Percentiles rank a stretch among this genome's conserved stretches.
Evolutionary conservation across 2,329 filamentous ascomycete species (phyloP).

Genomic region (Orbilia quercus): DNA sequence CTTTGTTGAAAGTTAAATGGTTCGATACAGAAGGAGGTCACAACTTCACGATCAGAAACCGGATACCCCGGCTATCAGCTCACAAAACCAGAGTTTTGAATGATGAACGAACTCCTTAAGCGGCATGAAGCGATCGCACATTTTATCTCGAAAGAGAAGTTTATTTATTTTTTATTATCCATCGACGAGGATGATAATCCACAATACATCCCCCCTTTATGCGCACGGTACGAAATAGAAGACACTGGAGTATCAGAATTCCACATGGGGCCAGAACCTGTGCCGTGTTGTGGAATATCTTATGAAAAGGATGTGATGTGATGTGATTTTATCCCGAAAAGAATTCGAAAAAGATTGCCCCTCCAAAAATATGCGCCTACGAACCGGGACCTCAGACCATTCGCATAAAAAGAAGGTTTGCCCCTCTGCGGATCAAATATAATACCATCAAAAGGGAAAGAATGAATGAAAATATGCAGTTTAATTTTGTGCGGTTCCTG

Average conservation of each 20-base stretch:
- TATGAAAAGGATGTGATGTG: slow-evolving; percentile 40
- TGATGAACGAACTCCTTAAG: slow-evolving; percentile 25
- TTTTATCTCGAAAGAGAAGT: slow-evolving; percentile 10
- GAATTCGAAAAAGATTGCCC: slow-evolving; percentile 24
- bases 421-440: slow-evolving; percentile 25
- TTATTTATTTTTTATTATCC: slow-evolving; percentile 22
- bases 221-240: slow-evolving; percentile 38
- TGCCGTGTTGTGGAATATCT: slow-evolving; percentile 53
- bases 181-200: slow-evolving; percentile 39
- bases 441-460: not conserved
- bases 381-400: slow-evolving; percentile 41
- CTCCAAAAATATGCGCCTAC: slow-evolving; percentile 42
- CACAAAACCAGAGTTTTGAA: slow-evolving; percentile 40
- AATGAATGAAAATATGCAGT: not conserved
- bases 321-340: slow-evolving; percentile 11
- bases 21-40: slow-evolving; percentile 14
- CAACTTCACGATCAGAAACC: slow-evolving; percentile 6
- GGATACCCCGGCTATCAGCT: slow-evolving; percentile 35
- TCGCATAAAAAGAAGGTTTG: slow-evolving; percentile 54
- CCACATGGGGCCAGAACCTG: slow-evolving; percentile 36
- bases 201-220: slow-evolving; percentile 17
- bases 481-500: slow-evolving; percentile 23
- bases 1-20: not conserved
- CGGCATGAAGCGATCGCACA: slow-evolving; percentile 34
- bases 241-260: slow-evolving; percentile 20